Percentiles rank a stretch among this genome's conserved stretches.
Evolutionary conservation across 2,329 filamentous ascomycete genomes (phyloP).

Genomic region (Chaetomium globosum): DNA sequence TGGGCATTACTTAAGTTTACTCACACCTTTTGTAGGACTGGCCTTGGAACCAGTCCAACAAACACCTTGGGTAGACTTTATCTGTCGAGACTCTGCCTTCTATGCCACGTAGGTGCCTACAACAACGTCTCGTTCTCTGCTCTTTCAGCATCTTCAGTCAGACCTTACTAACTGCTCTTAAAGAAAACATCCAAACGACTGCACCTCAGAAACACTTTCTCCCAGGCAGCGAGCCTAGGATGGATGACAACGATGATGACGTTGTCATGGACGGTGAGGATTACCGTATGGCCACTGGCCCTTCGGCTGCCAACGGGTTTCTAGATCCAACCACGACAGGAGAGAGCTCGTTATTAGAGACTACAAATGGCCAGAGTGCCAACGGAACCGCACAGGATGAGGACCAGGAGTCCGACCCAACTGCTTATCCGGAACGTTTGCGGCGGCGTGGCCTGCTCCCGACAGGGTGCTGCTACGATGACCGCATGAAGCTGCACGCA

Average conservation of each 20-base stretch:
- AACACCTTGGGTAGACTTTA: neutral
- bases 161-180: neutral
- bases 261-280: constrained; percentile 49
- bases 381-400: constrained; percentile 44
- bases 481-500: constrained; percentile 92
- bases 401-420: constrained; percentile 40
- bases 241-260: constrained; percentile 37
- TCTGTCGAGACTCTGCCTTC: neutral
- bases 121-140: neutral
- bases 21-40: neutral
- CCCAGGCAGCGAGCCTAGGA: constrained; percentile 26
- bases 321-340: constrained; percentile 42
- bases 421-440: constrained; percentile 42
- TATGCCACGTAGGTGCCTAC: neutral
- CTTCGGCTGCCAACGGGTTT: constrained; percentile 45
- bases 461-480: constrained; percentile 85
- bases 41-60: neutral
- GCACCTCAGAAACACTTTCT: neutral
- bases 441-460: constrained; percentile 58
- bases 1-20: neutral
- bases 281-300: constrained; percentile 46
- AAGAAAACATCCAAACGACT: neutral
- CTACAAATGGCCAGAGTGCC: constrained; percentile 33
- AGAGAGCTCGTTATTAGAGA: constrained; percentile 29
- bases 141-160: neutral